These are phyloP conservation scores for Fraxinus paxiana DNA, from an alignment of 305 asterid species.

Conservation along the genomic window DNA sequence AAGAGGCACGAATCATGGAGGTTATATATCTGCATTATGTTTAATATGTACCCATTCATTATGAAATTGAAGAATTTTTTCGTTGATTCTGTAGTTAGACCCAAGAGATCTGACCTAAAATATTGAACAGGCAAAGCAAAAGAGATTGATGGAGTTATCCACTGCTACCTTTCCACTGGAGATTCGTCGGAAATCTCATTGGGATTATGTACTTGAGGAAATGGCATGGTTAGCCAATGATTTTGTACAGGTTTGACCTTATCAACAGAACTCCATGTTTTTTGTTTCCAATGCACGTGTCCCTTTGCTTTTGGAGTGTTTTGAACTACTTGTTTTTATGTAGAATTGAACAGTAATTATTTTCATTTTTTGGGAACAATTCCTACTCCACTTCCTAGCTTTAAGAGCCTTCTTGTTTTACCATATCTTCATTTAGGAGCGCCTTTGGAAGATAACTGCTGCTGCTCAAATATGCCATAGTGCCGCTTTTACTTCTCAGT, in stretches of 20 bases:
- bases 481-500: slow-evolving; percentile 49
- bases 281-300: slow-evolving; percentile 15
- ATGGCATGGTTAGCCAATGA: slow-evolving; percentile 99
- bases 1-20: slow-evolving; percentile 88
- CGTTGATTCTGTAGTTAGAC: slow-evolving; percentile 20
- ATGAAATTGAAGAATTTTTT: slow-evolving; percentile 23
- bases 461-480: slow-evolving; percentile 59
- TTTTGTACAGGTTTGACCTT: slow-evolving; percentile 77
- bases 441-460: slow-evolving; percentile 80
- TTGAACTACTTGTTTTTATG: not conserved
- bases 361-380: slow-evolving; percentile 6
- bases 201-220: slow-evolving; percentile 95
- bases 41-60: slow-evolving; percentile 14
- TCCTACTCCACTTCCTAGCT: not conserved
- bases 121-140: slow-evolving; percentile 77
- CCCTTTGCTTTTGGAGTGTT: slow-evolving; percentile 16
- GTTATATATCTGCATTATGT: slow-evolving; percentile 37
- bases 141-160: slow-evolving; percentile 66
- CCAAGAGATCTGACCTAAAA: slow-evolving; percentile 38
- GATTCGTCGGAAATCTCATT: slow-evolving; percentile 55
- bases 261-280: not conserved
- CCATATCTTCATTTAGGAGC: slow-evolving; percentile 59
- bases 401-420: slow-evolving; percentile 21
- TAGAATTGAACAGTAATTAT: not conserved
- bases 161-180: slow-evolving; percentile 34